Conservation (phyloP, 2,329 filamentous ascomycete species). For the Annulohypoxylon truncatum region DNA sequence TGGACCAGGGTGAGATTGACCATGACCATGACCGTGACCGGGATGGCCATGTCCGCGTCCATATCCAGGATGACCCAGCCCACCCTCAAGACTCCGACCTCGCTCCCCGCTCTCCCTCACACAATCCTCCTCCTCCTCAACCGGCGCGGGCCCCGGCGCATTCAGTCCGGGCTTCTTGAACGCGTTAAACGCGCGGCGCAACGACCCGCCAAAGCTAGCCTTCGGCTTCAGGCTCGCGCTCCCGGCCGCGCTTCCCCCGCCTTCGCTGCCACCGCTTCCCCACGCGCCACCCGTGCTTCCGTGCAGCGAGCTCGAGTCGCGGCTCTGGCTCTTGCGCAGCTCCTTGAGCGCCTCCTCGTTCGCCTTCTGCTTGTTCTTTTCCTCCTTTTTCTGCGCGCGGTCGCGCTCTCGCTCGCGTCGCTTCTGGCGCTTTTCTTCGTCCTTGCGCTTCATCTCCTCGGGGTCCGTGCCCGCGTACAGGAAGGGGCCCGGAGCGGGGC, state of each 20-base stretch:
- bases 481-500: constrained; percentile 27
- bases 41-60: neutral
- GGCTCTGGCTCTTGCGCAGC: constrained; percentile 1
- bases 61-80: neutral
- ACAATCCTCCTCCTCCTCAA: constrained; percentile 4
- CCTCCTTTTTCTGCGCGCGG: constrained; percentile 20
- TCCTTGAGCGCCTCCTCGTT: constrained; percentile 12
- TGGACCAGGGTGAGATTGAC: neutral
- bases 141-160: neutral
- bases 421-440: constrained; percentile 19
- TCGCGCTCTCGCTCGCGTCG: constrained; percentile 29
- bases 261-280: neutral
- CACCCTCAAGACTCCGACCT: neutral
- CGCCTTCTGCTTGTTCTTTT: constrained; percentile 29
- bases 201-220: constrained; percentile 26
- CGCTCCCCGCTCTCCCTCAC: constrained; percentile 1
- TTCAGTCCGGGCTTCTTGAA: constrained; percentile 10
- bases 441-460: constrained; percentile 21
- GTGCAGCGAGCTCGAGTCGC: neutral
- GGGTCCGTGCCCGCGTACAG: constrained; percentile 25
- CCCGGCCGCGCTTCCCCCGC: neutral
- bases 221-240: constrained; percentile 6
- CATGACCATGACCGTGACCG: neutral
- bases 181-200: constrained; percentile 32
- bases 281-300: neutral